Percentiles rank a stretch among this genome's conserved stretches.
phyloP scores from a whole-genome alignment of 352 stramenopile species.

The Globisporangium radiosum region DNA sequence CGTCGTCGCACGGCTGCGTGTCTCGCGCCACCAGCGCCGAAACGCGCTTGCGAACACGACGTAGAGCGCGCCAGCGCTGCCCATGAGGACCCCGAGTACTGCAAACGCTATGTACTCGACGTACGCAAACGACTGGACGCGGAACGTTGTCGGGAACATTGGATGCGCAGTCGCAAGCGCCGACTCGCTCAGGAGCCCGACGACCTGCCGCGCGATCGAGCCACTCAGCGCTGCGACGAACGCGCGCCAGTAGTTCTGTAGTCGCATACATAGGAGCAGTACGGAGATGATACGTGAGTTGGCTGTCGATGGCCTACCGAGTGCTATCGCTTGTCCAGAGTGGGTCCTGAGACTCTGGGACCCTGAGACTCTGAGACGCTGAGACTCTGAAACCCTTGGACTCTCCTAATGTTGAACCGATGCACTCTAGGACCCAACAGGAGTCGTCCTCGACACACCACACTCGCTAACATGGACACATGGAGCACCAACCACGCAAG shows the following conservation, averaged over 20 bases:
- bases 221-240: slow-evolving; percentile 58
- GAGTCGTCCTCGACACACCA: too few relatives aligned
- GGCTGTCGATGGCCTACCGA: too few relatives aligned
- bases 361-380: too few relatives aligned
- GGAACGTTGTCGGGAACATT: slow-evolving; percentile 47
- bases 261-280: neutral
- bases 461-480: too few relatives aligned
- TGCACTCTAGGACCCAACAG: too few relatives aligned
- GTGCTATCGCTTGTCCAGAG: too few relatives aligned
- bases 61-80: slow-evolving; percentile 40
- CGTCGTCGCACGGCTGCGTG: slow-evolving; percentile 11
- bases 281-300: neutral
- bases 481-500: too few relatives aligned
- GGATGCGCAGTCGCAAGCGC: slow-evolving; percentile 33
- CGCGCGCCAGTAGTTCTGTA: slow-evolving; percentile 56
- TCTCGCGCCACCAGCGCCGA: slow-evolving; percentile 24
- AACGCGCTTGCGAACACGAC: slow-evolving; percentile 32
- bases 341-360: too few relatives aligned
- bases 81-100: slow-evolving; percentile 39
- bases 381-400: too few relatives aligned
- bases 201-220: slow-evolving; percentile 36
- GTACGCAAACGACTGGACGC: slow-evolving; percentile 33
- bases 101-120: slow-evolving; percentile 44
- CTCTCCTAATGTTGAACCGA: too few relatives aligned
- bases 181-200: slow-evolving; percentile 30